phyloP scores from a whole-genome alignment of 2,329 filamentous ascomycete species.

The Phaeophleospora eucalypticola region DNA sequence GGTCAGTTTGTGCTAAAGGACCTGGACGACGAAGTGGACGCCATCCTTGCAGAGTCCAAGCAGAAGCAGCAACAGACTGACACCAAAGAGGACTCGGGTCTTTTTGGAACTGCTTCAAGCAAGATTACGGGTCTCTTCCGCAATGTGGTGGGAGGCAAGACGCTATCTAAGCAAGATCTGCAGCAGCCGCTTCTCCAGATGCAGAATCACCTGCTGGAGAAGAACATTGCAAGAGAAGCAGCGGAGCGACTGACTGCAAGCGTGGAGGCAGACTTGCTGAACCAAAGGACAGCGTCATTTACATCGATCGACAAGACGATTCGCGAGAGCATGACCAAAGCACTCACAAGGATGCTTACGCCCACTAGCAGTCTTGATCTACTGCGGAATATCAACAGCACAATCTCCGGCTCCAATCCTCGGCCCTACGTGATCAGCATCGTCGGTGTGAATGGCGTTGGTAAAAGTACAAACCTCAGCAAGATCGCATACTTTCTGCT shows the following conservation, averaged over 20 bases:
- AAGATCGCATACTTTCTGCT: constrained; percentile 98
- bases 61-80: constrained; percentile 51
- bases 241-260: constrained; percentile 86
- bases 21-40: constrained; percentile 86
- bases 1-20: constrained; percentile 94
- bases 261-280: constrained; percentile 83
- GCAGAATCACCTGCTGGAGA: constrained; percentile 89
- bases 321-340: constrained; percentile 82
- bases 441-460: constrained; percentile 95
- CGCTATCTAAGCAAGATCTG: constrained; percentile 80
- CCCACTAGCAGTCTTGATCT: constrained; percentile 93
- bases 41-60: constrained; percentile 78
- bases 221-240: constrained; percentile 94
- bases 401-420: constrained; percentile 60
- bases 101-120: constrained; percentile 75
- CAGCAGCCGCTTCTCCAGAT: constrained; percentile 91
- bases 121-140: constrained; percentile 85
- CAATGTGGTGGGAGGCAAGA: constrained; percentile 93
- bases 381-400: constrained; percentile 82
- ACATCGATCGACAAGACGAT: constrained; percentile 75
- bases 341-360: constrained; percentile 89
- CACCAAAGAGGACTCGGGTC: constrained; percentile 62
- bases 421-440: constrained; percentile 97
- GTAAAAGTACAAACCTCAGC: constrained; percentile 94
- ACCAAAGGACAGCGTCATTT: constrained; percentile 87